phyloP scores from a whole-genome alignment of 306 rosid genomes.

The Elaeagnus macrophylla region DNA sequence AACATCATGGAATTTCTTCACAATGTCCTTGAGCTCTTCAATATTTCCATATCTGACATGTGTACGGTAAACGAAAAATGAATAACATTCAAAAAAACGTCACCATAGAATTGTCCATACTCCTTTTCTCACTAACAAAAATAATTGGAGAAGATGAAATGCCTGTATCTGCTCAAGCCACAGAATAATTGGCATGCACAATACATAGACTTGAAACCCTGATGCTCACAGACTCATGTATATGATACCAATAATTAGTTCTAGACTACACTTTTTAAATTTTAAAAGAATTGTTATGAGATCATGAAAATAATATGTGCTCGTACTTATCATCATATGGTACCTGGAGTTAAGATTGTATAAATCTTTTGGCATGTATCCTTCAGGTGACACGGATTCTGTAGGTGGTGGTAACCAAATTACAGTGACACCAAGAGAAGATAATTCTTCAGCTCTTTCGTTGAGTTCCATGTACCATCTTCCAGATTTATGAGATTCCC shows the following conservation, averaged over 20 bases:
- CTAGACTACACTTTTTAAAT: too few relatives aligned
- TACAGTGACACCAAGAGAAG: conserved; percentile 76
- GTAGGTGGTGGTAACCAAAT: conserved; percentile 98
- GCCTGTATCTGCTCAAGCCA: too few relatives aligned
- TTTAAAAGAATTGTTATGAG: too few relatives aligned
- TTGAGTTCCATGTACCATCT: conserved; percentile 82
- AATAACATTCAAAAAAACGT: conserved; percentile 15
- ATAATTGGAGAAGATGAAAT: too few relatives aligned
- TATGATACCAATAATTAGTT: background rate
- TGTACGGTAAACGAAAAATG: conserved; percentile 8
- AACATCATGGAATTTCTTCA: conserved; percentile 48
- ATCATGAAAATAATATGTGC: too few relatives aligned
- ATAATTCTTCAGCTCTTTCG: conserved; percentile 54
- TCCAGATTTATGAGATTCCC: conserved; percentile 94
- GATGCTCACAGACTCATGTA: too few relatives aligned
- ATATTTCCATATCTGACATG: conserved; percentile 66
- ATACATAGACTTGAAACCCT: too few relatives aligned
- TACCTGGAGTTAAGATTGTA: conserved; percentile 92
- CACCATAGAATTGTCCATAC: background rate
- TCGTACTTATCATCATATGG: background rate
- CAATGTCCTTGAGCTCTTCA: conserved; percentile 76
- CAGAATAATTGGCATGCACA: too few relatives aligned
- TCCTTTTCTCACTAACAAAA: background rate
- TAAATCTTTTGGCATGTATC: conserved; percentile 92
- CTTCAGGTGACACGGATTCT: conserved; percentile 91